Evolutionary conservation across 2,329 filamentous ascomycete species (phyloP), one percentile per base, ranked within the genome.

Genomic region (Pestalotiopsis sp.): DNA sequence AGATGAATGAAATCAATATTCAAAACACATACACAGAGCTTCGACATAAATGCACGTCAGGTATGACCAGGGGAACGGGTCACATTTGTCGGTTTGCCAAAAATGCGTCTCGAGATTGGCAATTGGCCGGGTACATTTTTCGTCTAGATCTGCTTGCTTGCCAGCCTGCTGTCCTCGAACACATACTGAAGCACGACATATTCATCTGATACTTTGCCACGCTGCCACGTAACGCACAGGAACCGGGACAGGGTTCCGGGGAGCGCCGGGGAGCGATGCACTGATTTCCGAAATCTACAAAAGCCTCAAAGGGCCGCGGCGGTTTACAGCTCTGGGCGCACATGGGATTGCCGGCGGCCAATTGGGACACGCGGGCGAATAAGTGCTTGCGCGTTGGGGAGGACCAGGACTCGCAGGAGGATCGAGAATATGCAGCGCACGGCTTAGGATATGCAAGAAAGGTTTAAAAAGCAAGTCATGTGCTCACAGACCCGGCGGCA

Each of bases 391-490:
- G 45, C 20, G 31, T 36, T 36, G 31, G 31, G 31, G 31, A 36
- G 31, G 31, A 45, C 41, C 17, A 52, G 20, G 20, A 23, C 20
- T 23, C 20, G 20, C 20, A 23, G n/a, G 45, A 52, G 45, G 45
- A 52, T 23, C 45, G 45, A 52, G 45, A 52, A 52, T 59, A 59
- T 59, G 57, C 57, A 59, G 57, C 57, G 57, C 57, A 59, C 57
- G 45, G 45, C 45, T 49, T 52, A 11, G 45, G n/a, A 23, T 20
- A 52, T 52, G 45, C 45, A 52, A 17, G 45, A 52, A 52, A 52
- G 17, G 17, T 13, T 45, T 45, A 17, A 52, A 52, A 52, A 52
- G 45, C 45, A 52, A 52, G 45, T 52, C 45, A 52, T 52, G n/a
- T 52, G 45, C n/a, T n/a, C 20, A 17, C 45, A n/a, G 45, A 52